Evolutionary conservation across 306 rosid genomes (phyloP).

Genomic region (Vigna unguiculata): DNA sequence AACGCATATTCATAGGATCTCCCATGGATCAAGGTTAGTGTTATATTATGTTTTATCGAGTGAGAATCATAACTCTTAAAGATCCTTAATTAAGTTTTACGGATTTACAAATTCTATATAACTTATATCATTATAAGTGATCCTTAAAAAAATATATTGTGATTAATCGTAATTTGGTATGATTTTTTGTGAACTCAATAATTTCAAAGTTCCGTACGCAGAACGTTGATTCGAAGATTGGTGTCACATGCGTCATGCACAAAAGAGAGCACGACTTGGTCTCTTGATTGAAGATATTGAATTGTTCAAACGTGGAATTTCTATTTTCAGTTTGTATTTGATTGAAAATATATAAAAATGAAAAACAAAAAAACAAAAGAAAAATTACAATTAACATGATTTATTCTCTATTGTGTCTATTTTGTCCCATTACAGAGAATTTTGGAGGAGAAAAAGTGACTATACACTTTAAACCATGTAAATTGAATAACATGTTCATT

Average conservation of each 20-base stretch:
- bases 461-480: not conserved
- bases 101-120: too few relatives aligned
- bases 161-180: not conserved
- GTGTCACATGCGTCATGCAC: not conserved
- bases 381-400: not conserved
- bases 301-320: not conserved
- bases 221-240: conserved; percentile 35
- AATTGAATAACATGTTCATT: not conserved
- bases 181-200: not conserved
- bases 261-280: conserved; percentile 49
- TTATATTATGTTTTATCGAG: too few relatives aligned
- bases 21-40: too few relatives aligned
- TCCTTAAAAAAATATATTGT: not conserved
- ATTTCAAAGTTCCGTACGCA: conserved; percentile 9
- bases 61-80: too few relatives aligned
- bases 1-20: too few relatives aligned
- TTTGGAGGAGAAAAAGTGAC: not conserved
- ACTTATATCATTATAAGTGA: too few relatives aligned
- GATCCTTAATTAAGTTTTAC: too few relatives aligned
- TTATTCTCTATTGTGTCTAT: not conserved
- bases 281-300: conserved; percentile 41
- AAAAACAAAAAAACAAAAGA: not conserved
- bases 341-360: not conserved
- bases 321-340: not conserved
- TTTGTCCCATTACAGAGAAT: not conserved